Conservation (phyloP, 257 asterid genomes). For the Jacaranda copaia region DNA sequence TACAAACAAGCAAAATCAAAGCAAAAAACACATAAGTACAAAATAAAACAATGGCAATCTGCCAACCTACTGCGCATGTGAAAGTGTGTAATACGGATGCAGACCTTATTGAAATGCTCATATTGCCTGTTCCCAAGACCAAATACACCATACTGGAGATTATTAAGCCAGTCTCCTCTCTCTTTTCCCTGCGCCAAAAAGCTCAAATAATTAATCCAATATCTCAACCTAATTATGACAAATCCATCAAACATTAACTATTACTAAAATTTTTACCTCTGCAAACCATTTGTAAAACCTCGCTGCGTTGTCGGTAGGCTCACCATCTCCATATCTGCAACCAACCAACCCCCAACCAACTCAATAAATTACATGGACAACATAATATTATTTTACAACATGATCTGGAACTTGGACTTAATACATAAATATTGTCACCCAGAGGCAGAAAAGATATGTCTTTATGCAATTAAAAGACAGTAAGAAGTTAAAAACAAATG, state of each 20-base stretch:
- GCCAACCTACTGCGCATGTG: background rate
- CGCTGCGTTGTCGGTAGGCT: slow-evolving; percentile 99
- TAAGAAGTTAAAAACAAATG: slow-evolving; percentile 7
- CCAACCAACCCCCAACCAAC: slow-evolving; percentile 60
- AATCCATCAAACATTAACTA: background rate
- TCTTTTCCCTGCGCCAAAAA: slow-evolving; percentile 72
- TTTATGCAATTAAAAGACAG: slow-evolving; percentile 26
- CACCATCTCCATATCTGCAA: slow-evolving; percentile 97
- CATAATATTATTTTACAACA: slow-evolving; percentile 14
- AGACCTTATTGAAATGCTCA: slow-evolving; percentile 98
- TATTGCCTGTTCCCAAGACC: slow-evolving; percentile 99
- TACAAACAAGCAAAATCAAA: slow-evolving; percentile 32
- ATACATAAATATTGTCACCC: slow-evolving; percentile 27
- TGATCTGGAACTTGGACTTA: slow-evolving; percentile 29
- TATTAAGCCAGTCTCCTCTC: slow-evolving; percentile 78
- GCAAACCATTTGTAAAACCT: slow-evolving; percentile 94
- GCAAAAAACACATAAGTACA: slow-evolving; percentile 25
- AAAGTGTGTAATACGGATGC: background rate
- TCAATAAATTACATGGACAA: slow-evolving; percentile 37
- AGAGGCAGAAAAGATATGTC: background rate
- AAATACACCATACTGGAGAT: slow-evolving; percentile 85
- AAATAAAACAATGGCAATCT: background rate
- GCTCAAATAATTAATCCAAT: slow-evolving; percentile 28
- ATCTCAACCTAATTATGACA: slow-evolving; percentile 23
- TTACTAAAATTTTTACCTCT: slow-evolving; percentile 61